Evolutionary conservation across 2,329 filamentous ascomycete genomes (phyloP).

Genomic region (Dactylellina leptospora): DNA sequence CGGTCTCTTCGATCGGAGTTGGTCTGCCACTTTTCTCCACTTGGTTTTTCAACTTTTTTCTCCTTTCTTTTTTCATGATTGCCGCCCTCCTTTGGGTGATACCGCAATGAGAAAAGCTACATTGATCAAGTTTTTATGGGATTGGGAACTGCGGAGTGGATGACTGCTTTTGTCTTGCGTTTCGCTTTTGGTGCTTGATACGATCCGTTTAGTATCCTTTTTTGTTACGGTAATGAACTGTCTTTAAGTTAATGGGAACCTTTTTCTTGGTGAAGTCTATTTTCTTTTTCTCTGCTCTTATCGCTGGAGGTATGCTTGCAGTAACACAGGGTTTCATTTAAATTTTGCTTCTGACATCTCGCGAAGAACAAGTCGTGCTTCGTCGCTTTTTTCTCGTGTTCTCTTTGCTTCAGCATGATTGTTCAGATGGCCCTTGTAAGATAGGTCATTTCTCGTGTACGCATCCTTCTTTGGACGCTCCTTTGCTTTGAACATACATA

Average conservation of each 20-base stretch:
- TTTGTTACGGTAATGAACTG: constrained; percentile 25
- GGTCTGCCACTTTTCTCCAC: constrained; percentile 6
- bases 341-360: not conserved
- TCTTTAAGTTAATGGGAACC: constrained; percentile 3
- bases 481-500: too few relatives aligned
- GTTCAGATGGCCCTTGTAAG: constrained; percentile 14
- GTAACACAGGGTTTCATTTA: not conserved
- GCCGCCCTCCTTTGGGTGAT: too few relatives aligned
- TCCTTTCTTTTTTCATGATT: not conserved
- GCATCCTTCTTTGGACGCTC: not conserved
- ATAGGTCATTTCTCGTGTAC: constrained; percentile 12
- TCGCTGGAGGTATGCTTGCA: not conserved
- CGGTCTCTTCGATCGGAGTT: not conserved
- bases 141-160: constrained; percentile 13
- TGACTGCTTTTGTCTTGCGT: constrained; percentile 14
- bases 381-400: not conserved
- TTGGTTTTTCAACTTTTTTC: constrained; percentile 5
- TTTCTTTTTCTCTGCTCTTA: not conserved
- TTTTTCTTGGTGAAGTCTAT: not conserved
- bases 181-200: constrained; percentile 25
- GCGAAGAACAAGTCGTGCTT: not conserved
- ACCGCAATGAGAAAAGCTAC: not conserved
- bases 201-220: not conserved
- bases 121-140: not conserved
- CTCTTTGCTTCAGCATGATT: not conserved